These are phyloP conservation scores for Peterozyma xylosa DNA, from an alignment of 805 yeast genomes.

Conservation along the genomic window DNA sequence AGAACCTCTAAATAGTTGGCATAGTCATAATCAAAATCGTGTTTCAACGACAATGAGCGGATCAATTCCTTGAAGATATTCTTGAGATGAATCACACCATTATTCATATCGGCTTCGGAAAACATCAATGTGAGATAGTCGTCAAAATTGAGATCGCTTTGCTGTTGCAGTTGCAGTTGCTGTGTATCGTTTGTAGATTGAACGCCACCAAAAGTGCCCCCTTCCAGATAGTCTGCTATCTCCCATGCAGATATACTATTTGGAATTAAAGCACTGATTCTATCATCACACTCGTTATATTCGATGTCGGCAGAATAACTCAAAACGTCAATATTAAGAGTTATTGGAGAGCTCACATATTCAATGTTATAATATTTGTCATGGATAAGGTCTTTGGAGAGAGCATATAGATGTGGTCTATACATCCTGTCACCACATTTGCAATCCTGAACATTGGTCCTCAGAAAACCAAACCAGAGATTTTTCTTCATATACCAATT, in stretches of 20 bases:
- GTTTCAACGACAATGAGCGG: too few relatives aligned
- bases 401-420: slow-evolving; percentile 33
- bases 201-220: not conserved
- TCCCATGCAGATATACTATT: slow-evolving; percentile 39
- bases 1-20: too few relatives aligned
- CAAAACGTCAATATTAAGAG: slow-evolving; percentile 26
- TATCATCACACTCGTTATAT: slow-evolving; percentile 12
- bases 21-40: too few relatives aligned
- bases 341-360: slow-evolving; percentile 21
- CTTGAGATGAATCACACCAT: slow-evolving; percentile 25
- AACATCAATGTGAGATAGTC: slow-evolving; percentile 27
- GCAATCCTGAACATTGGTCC: slow-evolving; percentile 33
- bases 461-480: slow-evolving; percentile 36
- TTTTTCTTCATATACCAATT: too few relatives aligned
- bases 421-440: slow-evolving; percentile 36
- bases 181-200: not conserved
- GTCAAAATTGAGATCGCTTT: not conserved
- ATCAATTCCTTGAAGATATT: slow-evolving; percentile 18
- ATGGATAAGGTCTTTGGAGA: slow-evolving; percentile 19
- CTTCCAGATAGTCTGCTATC: not conserved
- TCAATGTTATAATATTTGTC: slow-evolving; percentile 23
- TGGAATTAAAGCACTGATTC: slow-evolving; percentile 36
- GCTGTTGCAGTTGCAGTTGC: too few relatives aligned
- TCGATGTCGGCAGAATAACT: slow-evolving; percentile 17
- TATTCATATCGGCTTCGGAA: slow-evolving; percentile 30